Base-by-base conservation (phyloP, 169 alveolate genomes). In the Babesia gibsoni region DNA sequence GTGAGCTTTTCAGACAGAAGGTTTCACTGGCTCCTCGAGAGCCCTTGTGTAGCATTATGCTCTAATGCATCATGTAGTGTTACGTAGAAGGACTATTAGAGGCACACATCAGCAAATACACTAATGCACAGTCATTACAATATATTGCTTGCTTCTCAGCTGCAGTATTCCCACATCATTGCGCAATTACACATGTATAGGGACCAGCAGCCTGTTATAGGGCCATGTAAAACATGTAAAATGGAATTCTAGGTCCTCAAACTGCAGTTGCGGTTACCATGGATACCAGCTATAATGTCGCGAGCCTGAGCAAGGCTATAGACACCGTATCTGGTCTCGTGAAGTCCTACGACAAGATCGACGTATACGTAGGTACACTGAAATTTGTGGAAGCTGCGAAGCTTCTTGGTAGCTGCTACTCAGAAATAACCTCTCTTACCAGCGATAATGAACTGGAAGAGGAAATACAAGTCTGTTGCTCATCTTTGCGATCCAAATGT, bases 401-500 rank as follows among this genome's bases (percentile, higher is more conserved):
- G 2, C 30, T 61, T 32, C 48, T 61, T 2, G 29, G 46, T 1
- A n/a, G 41, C 1, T 61, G 72, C 58, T 35, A 41, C n/a, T 14
- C 52, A 5, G 72, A 23, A 7, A 43, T 29, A 22, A 35, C 35
- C 29, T 37, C 72, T 9, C 58, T 61, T 1, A 45, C 49, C 1
- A 25, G 20, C 8, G 72, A 61, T 61, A 58, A 30, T 0, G 45
- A 43, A 10, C 1, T 43, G 59, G 58, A 61, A 29, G 42, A 29
- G 18, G 72, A 45, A 8, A 25, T 61, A 22, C 58, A 45, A 48
- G 59, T 39, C 32, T 43, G 46, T 14, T 61, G 72, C 72, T 56
- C 72, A 22, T 61, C 72, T 6, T 27, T 61, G 29, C 72, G 72
- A 7, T 42, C 22, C 72, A 61, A 61, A 48, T 61, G 72, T 35